Base-by-base conservation (phyloP, 768 basidiomycete species). In the Amanita muscaria region DNA sequence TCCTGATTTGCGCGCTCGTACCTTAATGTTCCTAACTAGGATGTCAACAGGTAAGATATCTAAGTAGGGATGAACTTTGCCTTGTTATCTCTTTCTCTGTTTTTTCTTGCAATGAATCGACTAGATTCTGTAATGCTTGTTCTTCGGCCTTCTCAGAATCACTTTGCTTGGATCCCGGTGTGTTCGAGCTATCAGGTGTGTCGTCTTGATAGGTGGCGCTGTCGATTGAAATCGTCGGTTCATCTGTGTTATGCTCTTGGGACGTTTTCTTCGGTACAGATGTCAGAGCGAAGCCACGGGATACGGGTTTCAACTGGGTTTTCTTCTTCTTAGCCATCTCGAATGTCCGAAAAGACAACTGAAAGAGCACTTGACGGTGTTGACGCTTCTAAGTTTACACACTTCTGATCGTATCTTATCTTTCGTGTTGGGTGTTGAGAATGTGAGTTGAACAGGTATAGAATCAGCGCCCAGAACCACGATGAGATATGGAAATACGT, bases 271-370 rank as follows among this genome's bases (percentile, higher is more conserved):
- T 89, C 23, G 86, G 84, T 21, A 88, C 72, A 9, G 88, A 90
- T 15, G 80, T 84, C 4, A 88, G 88, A 34, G 83, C 79, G 55
- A 90, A 88, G 12, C 85, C 86, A 44, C 89, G 79, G 32, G 62
- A 74, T 32, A 84, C 68, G 16, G 83, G 77, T 63, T 85, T 88
- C 54, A 84, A 59, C 59, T 87, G 80, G 5, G 79, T 77, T 66
- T 87, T 90, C 73, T 82, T 90, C 69, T 87, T 88, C 70, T 88
- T 90, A 48, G 80, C 69, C 85, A 87, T 87, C 44, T 49, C 31
- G 15, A 33, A 39, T 32, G 27, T 24, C 32, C 23, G 15, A 29
- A 15, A 43, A 24, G 42, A 18, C 34, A 16, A 35, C 8, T 23
- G 3, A 18, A 18, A 35, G 16, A 25, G 25, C 23, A 16, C 15